Conservation (phyloP, 106 monocot genomes). For the Phalaenopsis equestris region DNA sequence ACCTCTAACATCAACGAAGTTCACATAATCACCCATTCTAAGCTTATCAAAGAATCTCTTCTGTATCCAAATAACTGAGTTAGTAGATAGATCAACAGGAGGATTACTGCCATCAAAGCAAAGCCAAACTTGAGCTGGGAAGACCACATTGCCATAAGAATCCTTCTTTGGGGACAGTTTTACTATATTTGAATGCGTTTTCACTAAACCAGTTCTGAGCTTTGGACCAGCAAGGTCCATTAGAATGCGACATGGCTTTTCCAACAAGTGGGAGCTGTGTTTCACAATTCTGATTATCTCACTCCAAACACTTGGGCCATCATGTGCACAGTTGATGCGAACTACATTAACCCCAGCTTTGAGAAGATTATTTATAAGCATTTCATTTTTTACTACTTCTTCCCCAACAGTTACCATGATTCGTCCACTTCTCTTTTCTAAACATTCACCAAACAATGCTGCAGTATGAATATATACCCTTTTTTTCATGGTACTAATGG, state of each 20-base stretch:
- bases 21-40: constrained; percentile 16
- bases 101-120: constrained; percentile 16
- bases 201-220: constrained; percentile 24
- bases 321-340: constrained; percentile 34
- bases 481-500: constrained; percentile 16
- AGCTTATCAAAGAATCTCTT: constrained; percentile 22
- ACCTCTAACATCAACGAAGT: constrained; percentile 31
- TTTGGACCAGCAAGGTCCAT: constrained; percentile 54
- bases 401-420: constrained; percentile 35
- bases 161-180: constrained; percentile 30
- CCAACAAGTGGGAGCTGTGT: constrained; percentile 25
- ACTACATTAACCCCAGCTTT: constrained; percentile 25
- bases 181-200: constrained; percentile 11
- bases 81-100: constrained; percentile 21
- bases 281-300: constrained; percentile 26
- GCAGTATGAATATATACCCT: constrained; percentile 4
- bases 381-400: constrained; percentile 23
- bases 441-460: constrained; percentile 16
- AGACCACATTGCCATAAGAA: constrained; percentile 20
- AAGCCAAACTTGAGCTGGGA: constrained; percentile 31
- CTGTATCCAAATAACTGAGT: constrained; percentile 25
- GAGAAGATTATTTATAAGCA: constrained; percentile 22
- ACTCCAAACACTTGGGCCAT: constrained; percentile 25
- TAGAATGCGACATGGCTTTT: constrained; percentile 39
- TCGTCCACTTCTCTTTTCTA: constrained; percentile 11